Evolutionary conservation across 352 stramenopile genomes (phyloP), one percentile per base, ranked within the genome.

Genomic region (Aphanomyces invadans): DNA sequence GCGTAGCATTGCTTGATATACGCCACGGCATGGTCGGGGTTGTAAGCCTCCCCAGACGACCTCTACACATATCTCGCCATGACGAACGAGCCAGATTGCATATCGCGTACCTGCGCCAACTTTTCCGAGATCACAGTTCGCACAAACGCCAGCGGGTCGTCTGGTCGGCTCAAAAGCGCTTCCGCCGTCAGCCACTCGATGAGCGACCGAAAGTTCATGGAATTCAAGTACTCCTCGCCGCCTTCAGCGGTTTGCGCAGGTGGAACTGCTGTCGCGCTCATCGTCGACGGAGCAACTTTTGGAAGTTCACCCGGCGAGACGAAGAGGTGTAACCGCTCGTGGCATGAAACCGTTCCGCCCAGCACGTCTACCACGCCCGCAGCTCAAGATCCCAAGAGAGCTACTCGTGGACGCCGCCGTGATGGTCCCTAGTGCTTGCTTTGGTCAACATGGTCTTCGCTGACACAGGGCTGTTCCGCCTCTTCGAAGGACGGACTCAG

Each of bases 141-240:
- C 25, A 95, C 77, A 62, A 95, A 96, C 10, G 70, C 74, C n/a
- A 97, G 67, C 19, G 89, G 89, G 65, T 97, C 89, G 21, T 95
- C 83, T 0, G 89, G 87, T 46, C 87, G 77, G 19, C 83, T 86
- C 31, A 95, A 62, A 55, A 97, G 75, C 29, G 84, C 77, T 57
- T 96, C 89, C 1, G 89, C 89, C 28, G 88, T 96, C 71, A 97
- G 71, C 84, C 86, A 97, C 73, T 97, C 89, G 66, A 95, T 90
- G 46, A 97, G 77, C 49, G 86, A 92, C 53, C 88, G 89, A 67
- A 96, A 97, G 61, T 89, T 87, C 65, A 94, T 88, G 17, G 74
- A 76, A 57, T 90, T 89, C 68, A 97, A 78, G 69, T 97, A 97
- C 53, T 82, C 76, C 70, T 92, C 86, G 0, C 83, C 83, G 9